Evolutionary conservation across 1,139 yeast genomes (phyloP), one percentile per base, ranked within the genome.

Genomic region (Geotrichum australiense): DNA sequence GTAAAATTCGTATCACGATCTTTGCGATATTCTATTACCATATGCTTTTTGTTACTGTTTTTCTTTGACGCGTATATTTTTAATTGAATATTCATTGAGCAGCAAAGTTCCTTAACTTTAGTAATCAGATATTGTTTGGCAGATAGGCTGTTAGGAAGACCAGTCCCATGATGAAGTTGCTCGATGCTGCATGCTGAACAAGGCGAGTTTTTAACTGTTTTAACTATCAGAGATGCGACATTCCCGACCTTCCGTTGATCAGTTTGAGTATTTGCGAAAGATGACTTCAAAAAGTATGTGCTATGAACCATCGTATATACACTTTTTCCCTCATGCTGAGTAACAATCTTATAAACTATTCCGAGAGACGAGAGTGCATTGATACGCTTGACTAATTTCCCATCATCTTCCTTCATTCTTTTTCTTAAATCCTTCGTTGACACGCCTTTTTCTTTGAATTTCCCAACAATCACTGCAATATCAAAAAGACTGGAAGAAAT

Each of bases 291-390:
- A 28, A 28, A 28, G 31, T 28, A 19, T 15, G n/a, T n/a, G n/a
- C 31, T 19, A 15, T 28, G 31, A 16, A 28, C 18, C 18, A 19
- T 19, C 31, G 18, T 28, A 12, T 28, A 28, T 28, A 12, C 18
- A 16, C 18, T 28, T 21, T 16, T 21, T 10, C 31, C 31, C 12
- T 28, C 18, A 15, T 19, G 18, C 16, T 28, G 16, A n/a, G 31
- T 24, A 14, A 24, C 30, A 31, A 29, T 30, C 26, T 36, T 41
- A 20, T 36, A 23, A 14, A 41, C 18, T 10, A 27, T 25, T 3
- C 36, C 39, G 12, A 41, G 22, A 4, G 25, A 25, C 10, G 33
- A 26, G n/a, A 41, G 43, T 3, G 43, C 40, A 31, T 41, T 41
- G 1, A 41, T 14, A 4, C 39, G 20, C 36, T 27, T 29, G 5